Conservation (phyloP, 2,329 filamentous ascomycete genomes). For the Aschersonia sp. region DNA sequence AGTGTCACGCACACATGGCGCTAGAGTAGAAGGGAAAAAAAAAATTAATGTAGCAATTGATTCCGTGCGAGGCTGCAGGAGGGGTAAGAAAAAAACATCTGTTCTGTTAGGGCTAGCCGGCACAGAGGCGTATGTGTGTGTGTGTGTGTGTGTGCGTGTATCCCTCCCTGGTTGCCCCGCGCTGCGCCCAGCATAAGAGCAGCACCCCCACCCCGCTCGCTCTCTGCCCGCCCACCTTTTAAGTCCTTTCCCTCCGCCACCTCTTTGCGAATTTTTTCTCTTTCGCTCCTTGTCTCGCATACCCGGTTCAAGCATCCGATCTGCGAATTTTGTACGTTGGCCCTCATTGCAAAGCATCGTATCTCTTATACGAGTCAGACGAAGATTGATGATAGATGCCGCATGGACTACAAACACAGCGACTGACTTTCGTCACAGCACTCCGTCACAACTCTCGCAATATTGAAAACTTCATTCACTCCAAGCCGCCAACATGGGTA, state of each 20-base stretch:
- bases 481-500: constrained; percentile 33
- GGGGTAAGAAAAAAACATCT: constrained; percentile 12
- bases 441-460: constrained; percentile 5
- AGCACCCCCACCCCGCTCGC: constrained; percentile 11
- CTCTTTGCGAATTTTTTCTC: constrained; percentile 18
- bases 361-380: not conserved
- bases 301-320: constrained; percentile 29
- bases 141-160: not conserved
- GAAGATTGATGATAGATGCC: not conserved
- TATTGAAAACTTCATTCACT: constrained; percentile 1
- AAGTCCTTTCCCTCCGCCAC: constrained; percentile 23
- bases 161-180: constrained; percentile 18
- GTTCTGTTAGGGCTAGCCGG: constrained; percentile 19
- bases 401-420: not conserved
- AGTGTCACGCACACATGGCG: constrained; percentile 2
- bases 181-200: constrained; percentile 13
- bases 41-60: constrained; percentile 7
- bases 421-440: constrained; percentile 2
- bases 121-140: too few relatives aligned
- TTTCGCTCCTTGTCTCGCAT: constrained; percentile 27
- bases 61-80: not conserved
- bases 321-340: constrained; percentile 23
- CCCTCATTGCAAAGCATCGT: not conserved
- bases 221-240: constrained; percentile 16
- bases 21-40: not conserved